These are phyloP conservation scores for Lyophyllum decastes DNA, from an alignment of 768 basidiomycete species.

Conservation along the genomic window DNA sequence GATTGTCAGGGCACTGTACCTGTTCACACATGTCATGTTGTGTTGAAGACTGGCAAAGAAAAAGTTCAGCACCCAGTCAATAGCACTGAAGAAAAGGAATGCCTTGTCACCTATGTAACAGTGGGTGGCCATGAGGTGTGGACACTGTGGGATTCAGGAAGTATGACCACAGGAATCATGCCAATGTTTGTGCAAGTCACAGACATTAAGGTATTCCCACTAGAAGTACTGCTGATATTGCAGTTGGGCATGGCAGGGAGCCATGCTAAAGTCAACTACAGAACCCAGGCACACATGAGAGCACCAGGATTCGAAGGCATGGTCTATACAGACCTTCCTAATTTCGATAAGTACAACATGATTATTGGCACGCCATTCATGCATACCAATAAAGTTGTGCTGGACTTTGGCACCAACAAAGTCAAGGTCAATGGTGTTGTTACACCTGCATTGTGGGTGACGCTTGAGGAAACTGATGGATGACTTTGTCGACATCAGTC, in stretches of 20 bases:
- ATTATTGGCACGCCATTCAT: constrained; percentile 38
- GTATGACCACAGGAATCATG: constrained; percentile 16
- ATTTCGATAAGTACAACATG: constrained; percentile 35
- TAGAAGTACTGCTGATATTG: constrained; percentile 12
- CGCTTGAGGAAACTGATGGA: background rate
- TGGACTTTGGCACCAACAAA: constrained; percentile 24
- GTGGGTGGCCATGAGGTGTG: too few species aligned
- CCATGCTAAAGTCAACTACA: constrained; percentile 29
- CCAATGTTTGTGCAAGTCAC: constrained; percentile 17
- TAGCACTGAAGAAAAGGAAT: background rate
- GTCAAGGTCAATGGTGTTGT: constrained; percentile 11
- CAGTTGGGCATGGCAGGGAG: too few species aligned
- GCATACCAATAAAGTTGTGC: constrained; percentile 17
- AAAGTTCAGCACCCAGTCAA: background rate
- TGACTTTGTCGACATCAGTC: background rate
- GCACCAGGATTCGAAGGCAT: constrained; percentile 5
- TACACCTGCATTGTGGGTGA: too few species aligned
- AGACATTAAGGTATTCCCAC: constrained; percentile 4
- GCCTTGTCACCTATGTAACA: too few species aligned
- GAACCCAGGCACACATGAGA: constrained; percentile 13
- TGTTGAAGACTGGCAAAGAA: background rate
- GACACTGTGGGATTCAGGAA: too few species aligned
- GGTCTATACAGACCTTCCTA: constrained; percentile 31
- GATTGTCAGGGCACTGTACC: background rate
- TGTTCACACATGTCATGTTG: background rate